These are phyloP conservation scores for Candida lessepsii DNA, from an alignment of 805 yeast genomes.

Conservation along the genomic window DNA sequence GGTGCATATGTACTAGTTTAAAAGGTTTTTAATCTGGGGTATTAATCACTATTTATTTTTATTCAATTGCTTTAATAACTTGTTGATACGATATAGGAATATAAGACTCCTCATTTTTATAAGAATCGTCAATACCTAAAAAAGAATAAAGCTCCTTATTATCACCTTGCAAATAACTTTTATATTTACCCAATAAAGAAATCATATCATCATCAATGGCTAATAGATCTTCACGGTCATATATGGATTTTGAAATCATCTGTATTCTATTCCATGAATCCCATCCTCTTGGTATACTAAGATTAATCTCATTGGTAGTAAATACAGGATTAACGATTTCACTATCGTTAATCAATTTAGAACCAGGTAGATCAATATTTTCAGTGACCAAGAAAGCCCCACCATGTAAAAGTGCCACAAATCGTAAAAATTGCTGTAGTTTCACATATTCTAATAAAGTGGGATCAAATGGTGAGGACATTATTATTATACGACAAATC, in stretches of 20 bases:
- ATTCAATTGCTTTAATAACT: constrained; percentile 1
- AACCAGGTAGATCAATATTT: neutral
- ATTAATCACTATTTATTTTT: no score
- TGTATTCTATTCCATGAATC: constrained; percentile 55
- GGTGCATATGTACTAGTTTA: no score
- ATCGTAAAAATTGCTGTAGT: constrained; percentile 36
- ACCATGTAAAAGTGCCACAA: constrained; percentile 32
- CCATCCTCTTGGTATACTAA: constrained; percentile 46
- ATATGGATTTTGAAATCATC: constrained; percentile 27
- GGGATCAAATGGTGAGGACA: constrained; percentile 19
- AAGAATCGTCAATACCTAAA: neutral
- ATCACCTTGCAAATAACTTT: constrained; percentile 1
- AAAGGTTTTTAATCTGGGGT: no score
- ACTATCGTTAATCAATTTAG: constrained; percentile 1
- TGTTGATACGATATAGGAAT: neutral
- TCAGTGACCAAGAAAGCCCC: constrained; percentile 12
- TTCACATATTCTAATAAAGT: constrained; percentile 19
- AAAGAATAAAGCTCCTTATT: neutral
- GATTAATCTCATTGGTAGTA: constrained; percentile 10
- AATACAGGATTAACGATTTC: constrained; percentile 4
- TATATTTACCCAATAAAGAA: neutral
- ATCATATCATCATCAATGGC: constrained; percentile 1
- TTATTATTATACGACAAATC: constrained; percentile 18
- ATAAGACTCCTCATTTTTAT: neutral
- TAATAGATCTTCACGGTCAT: constrained; percentile 7